These are phyloP conservation scores for Bimuria novae-zelandiae DNA, from an alignment of 2,329 filamentous ascomycete genomes.

Conservation along the genomic window DNA sequence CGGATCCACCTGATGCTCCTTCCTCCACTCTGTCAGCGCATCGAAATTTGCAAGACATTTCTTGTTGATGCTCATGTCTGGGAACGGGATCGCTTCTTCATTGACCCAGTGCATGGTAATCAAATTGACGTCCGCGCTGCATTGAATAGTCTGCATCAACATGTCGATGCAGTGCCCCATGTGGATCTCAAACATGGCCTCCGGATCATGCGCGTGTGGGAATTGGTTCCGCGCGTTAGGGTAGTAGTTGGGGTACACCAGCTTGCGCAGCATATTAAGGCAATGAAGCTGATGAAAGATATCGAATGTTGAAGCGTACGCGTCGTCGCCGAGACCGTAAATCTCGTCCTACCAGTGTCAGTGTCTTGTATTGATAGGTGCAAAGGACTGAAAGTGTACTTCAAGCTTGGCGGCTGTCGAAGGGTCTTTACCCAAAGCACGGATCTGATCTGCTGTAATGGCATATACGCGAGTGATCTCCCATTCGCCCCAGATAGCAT, in stretches of 20 bases:
- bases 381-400: not conserved
- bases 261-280: slow-evolving; percentile 4
- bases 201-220: not conserved
- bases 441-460: slow-evolving; percentile 10
- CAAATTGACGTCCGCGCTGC: slow-evolving; percentile 1
- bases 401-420: slow-evolving; percentile 11
- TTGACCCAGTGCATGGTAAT: slow-evolving; percentile 8
- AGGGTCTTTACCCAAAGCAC: slow-evolving; percentile 14
- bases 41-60: slow-evolving; percentile 3
- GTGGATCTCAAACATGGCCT: slow-evolving; percentile 1
- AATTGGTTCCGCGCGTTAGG: not conserved
- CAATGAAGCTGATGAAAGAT: slow-evolving; percentile 6
- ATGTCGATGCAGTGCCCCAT: slow-evolving; percentile 7
- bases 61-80: slow-evolving; percentile 7
- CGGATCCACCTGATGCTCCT: not conserved
- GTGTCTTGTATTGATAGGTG: not conserved
- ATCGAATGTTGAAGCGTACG: slow-evolving; percentile 5
- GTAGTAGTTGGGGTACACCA: slow-evolving; percentile 5
- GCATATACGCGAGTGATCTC: slow-evolving; percentile 18
- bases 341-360: not conserved
- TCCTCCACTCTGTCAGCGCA: slow-evolving; percentile 1
- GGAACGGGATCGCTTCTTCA: slow-evolving; percentile 2
- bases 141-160: slow-evolving; percentile 6
- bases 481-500: slow-evolving; percentile 19
- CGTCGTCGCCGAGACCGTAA: slow-evolving; percentile 6